A percentile compares a stretch with the other conserved stretches of the same genome.
phyloP scores from a whole-genome alignment of 495 filamentous ascomycete species.

The Neurospora sp. region DNA sequence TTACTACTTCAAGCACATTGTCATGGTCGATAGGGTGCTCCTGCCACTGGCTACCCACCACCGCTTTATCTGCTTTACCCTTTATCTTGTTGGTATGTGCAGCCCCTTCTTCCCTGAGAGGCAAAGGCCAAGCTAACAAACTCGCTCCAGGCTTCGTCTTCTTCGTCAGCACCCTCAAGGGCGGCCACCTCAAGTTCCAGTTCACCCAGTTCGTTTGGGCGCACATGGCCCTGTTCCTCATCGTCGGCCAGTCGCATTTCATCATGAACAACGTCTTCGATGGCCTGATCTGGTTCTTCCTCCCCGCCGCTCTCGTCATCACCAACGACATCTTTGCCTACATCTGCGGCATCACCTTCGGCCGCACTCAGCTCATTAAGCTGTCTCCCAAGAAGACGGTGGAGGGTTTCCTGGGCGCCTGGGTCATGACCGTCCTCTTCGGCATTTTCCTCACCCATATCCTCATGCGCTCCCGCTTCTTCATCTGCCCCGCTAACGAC shows the following conservation, averaged over 20 bases:
- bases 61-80: conserved; percentile 95
- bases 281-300: conserved; percentile 99
- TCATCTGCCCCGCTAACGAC: conserved; percentile 95
- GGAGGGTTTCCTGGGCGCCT: conserved; percentile 94
- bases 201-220: conserved; percentile 99
- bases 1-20: conserved; percentile 98
- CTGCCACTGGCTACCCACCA: conserved; percentile 94
- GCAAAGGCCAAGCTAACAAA: conserved; percentile 4
- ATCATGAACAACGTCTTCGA: conserved; percentile 99
- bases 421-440: conserved; percentile 86
- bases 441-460: conserved; percentile 76
- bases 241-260: conserved; percentile 96
- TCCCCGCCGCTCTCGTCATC: conserved; percentile 89
- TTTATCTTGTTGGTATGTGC: conserved; percentile 85
- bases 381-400: conserved; percentile 99
- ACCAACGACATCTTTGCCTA: conserved; percentile 99
- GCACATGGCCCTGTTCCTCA: conserved; percentile 96
- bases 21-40: conserved; percentile 87
- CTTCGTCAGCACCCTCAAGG: conserved; percentile 92
- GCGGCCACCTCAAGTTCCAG: conserved; percentile 93
- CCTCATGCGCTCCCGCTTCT: conserved; percentile 89
- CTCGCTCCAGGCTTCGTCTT: conserved; percentile 76
- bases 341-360: conserved; percentile 93
- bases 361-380: conserved; percentile 93
- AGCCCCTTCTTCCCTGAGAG: not conserved